Evolutionary conservation across 1,284 basidiomycete genomes (phyloP).

Genomic region (Porodaedalea pini): DNA sequence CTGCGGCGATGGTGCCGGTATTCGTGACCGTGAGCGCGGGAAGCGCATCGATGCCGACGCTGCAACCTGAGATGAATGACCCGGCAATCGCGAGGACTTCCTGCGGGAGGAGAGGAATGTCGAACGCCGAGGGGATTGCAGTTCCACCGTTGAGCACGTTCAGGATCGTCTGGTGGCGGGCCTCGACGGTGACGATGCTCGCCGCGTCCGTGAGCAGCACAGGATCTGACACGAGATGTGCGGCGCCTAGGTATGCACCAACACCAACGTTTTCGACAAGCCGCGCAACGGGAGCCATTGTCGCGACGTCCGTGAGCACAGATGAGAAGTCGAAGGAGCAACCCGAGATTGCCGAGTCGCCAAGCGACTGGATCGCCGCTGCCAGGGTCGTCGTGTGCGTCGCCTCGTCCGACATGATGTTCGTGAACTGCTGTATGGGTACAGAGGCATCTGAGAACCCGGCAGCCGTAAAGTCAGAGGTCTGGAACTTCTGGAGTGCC

Average conservation of each 20-base stretch:
- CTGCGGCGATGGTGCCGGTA: conserved; percentile 48
- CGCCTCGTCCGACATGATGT: conserved; percentile 61
- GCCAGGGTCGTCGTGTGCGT: conserved; percentile 54
- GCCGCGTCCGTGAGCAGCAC: conserved; percentile 64
- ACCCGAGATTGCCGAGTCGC: conserved; percentile 47
- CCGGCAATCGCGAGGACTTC: conserved; percentile 75
- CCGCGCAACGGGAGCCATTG: conserved; percentile 73
- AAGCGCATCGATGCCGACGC: conserved; percentile 61
- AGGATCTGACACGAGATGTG: conserved; percentile 62
- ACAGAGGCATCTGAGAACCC: conserved; percentile 61
- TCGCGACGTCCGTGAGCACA: conserved; percentile 61
- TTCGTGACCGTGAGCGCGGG: conserved; percentile 62
- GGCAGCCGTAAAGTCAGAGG: conserved; percentile 61
- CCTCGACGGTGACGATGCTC: conserved; percentile 78
- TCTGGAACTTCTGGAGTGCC: conserved; percentile 63
- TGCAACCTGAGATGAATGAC: conserved; percentile 70
- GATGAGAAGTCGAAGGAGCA: conserved; percentile 71
- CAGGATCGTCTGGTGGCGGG: conserved; percentile 75
- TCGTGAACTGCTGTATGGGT: conserved; percentile 56
- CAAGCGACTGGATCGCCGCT: conserved; percentile 50
- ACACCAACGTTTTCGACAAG: conserved; percentile 80
- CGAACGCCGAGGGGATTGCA: conserved; percentile 66
- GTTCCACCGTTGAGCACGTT: conserved; percentile 64
- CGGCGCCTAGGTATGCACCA: conserved; percentile 75
- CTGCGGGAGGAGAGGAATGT: conserved; percentile 61